Base-by-base conservation (phyloP, 2,329 filamentous ascomycete genomes). In the Xylaria sp. region DNA sequence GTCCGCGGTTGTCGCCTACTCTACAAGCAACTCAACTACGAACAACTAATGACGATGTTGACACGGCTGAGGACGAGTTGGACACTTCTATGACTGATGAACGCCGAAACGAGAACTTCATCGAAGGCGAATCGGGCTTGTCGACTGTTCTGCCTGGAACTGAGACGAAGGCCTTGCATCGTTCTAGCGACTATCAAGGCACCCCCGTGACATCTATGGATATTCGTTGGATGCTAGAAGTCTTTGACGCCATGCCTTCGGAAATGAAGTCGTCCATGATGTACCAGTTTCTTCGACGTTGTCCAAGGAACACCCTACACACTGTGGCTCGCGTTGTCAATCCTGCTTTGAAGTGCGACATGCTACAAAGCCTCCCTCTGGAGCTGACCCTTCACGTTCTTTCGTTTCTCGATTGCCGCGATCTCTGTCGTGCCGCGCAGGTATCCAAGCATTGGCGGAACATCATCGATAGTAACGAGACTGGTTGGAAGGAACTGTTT, bases 221-320 rank as follows among this genome's bases (percentile, higher is more conserved):
- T 68, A 89, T 93, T n/a, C 90, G 90, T 6, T 84, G 82, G 13
- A 90, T 99, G 80, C 77, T 99, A 13, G 90, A 96, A 67, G 87
- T 87, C 2, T 99, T 97, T 68, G 93, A 97, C 72, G 84, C 89
- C 5, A 89, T 99, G 81, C 92, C 93, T 1, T 85, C 90, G 50
- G 89, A 94, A 68, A 86, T 99, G 83, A 94, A 99, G 76, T 90
- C 89, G 0, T 96, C 96, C 71, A 88, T 99, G 76, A 96, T 99
- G 86, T 97, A 95, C 72, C 93, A 99, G 71, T 85, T 99, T 58
- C 82, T 99, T 30, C 88, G 91, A 59, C 84, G 94, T 52, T 97
- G 92, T 70, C 85, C 91, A 4, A 89, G 95, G 66, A 88, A 91
- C 48, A 96, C 92, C 0, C 80, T 99, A 4, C 91, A 94, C 69